Evolutionary conservation across 176 grass and related monocot species (phyloP).

Genomic region (Oropetium thomaeum): DNA sequence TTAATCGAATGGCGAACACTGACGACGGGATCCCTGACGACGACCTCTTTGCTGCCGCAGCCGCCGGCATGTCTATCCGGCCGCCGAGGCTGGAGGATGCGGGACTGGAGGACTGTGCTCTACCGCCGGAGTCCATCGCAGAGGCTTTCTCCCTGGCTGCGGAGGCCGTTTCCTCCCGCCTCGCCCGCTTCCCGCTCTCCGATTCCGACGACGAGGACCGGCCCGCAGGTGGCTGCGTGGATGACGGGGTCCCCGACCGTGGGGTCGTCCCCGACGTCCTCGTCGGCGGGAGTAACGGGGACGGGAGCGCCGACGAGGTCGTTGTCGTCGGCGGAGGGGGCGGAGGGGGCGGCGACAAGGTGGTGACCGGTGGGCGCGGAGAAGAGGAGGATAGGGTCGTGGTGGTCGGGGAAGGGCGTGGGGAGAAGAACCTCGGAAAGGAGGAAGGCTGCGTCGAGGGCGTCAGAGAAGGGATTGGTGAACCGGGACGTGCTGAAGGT

Average conservation of each 20-base stretch:
- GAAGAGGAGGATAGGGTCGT: constrained; percentile 29
- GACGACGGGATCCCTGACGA: constrained; percentile 1
- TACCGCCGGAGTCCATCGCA: constrained; percentile 79
- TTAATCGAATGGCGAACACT: neutral
- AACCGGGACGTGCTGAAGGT: neutral
- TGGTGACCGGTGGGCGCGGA: constrained; percentile 15
- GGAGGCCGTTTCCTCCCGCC: constrained; percentile 33
- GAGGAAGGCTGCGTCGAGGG: constrained; percentile 34
- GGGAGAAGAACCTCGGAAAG: neutral
- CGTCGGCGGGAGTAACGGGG: neutral
- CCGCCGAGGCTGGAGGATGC: constrained; percentile 68
- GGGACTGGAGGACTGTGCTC: constrained; percentile 81
- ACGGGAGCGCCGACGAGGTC: constrained; percentile 13
- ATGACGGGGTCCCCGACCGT: neutral
- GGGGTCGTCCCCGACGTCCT: constrained; percentile 25
- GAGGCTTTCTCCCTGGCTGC: constrained; percentile 77
- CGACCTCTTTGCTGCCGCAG: too few relatives aligned
- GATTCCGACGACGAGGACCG: constrained; percentile 3
- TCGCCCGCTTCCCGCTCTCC: constrained; percentile 12
- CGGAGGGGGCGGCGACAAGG: neutral
- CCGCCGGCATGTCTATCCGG: constrained; percentile 19
- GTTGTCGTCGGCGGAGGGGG: constrained; percentile 8
- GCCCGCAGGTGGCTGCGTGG: constrained; percentile 15
- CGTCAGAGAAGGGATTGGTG: neutral
- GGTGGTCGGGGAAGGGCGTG: constrained; percentile 27